A percentile compares a stretch with the other conserved stretches of the same genome.
phyloP scores from a whole-genome alignment of 2,329 filamentous ascomycete species.

The Alternaria rosae region DNA sequence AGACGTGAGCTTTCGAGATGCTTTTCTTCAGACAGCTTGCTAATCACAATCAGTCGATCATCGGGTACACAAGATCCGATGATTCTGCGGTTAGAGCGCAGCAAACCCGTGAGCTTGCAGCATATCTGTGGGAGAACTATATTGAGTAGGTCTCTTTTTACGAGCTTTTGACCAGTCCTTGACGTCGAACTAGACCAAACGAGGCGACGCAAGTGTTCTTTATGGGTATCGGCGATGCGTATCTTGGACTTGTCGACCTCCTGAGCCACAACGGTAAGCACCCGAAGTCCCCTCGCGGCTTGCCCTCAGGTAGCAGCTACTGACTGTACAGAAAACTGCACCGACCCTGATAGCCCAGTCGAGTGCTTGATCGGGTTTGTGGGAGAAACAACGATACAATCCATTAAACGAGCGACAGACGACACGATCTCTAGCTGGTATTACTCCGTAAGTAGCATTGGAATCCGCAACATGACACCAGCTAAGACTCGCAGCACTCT shows the following conservation, averaged over 20 bases:
- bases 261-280: constrained; percentile 74
- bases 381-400: constrained; percentile 73
- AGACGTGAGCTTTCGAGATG: constrained; percentile 56
- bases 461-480: background rate
- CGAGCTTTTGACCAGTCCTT: background rate
- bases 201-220: constrained; percentile 79
- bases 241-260: constrained; percentile 81
- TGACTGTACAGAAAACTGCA: constrained; percentile 61
- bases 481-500: constrained; percentile 63
- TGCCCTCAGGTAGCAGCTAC: background rate
- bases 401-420: constrained; percentile 69
- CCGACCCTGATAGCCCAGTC: constrained; percentile 62
- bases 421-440: constrained; percentile 88
- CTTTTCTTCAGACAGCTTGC: background rate
- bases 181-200: constrained; percentile 55
- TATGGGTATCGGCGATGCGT: constrained; percentile 89
- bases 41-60: constrained; percentile 24
- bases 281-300: background rate
- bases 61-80: constrained; percentile 58
- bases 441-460: constrained; percentile 60
- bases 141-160: constrained; percentile 66
- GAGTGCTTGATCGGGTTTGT: constrained; percentile 83
- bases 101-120: constrained; percentile 73
- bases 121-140: constrained; percentile 97
- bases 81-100: constrained; percentile 45